Evolutionary conservation across 805 yeast species (phyloP).

Genomic region (Cyberlindnera euphorbiiphila): DNA sequence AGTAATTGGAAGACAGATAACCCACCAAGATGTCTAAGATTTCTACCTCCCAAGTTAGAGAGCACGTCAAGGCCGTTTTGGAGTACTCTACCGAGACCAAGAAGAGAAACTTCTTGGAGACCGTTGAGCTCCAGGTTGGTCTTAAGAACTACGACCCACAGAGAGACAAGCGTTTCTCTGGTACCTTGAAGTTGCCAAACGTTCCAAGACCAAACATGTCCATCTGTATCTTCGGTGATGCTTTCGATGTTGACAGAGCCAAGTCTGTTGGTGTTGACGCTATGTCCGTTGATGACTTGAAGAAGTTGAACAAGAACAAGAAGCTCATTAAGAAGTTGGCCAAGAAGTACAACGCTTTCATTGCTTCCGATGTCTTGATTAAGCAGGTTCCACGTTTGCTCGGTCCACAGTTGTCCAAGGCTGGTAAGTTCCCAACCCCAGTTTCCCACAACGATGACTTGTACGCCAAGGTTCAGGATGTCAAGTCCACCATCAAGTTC

Average conservation of each 20-base stretch:
- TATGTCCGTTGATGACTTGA: constrained; percentile 99
- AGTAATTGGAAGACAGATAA: constrained; percentile 74
- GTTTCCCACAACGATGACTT: constrained; percentile 99
- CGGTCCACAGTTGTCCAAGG: constrained; percentile 99
- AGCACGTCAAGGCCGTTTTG: constrained; percentile 88
- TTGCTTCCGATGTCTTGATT: constrained; percentile 98
- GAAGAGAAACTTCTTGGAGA: constrained; percentile 99
- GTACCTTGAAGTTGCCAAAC: constrained; percentile 95
- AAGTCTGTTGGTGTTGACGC: constrained; percentile 99
- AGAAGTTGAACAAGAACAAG: constrained; percentile 99
- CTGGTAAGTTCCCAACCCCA: constrained; percentile 99
- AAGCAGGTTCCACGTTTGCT: constrained; percentile 99
- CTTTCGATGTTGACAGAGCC: constrained; percentile 99
- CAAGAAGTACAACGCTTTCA: constrained; percentile 99
- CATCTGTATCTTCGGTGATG: constrained; percentile 99
- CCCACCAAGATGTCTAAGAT: constrained; percentile 70
- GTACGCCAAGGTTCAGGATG: constrained; percentile 93
- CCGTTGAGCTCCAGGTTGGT: constrained; percentile 99
- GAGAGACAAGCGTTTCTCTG: constrained; percentile 99
- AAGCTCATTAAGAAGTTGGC: constrained; percentile 99
- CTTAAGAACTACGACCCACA: constrained; percentile 99
- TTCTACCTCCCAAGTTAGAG: constrained; percentile 91
- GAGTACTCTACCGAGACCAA: constrained; percentile 86
- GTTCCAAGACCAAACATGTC: constrained; percentile 99
- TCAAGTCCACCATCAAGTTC: constrained; percentile 99